phyloP scores from a whole-genome alignment of 768 basidiomycete genomes.

The Pleurotus djamor region DNA sequence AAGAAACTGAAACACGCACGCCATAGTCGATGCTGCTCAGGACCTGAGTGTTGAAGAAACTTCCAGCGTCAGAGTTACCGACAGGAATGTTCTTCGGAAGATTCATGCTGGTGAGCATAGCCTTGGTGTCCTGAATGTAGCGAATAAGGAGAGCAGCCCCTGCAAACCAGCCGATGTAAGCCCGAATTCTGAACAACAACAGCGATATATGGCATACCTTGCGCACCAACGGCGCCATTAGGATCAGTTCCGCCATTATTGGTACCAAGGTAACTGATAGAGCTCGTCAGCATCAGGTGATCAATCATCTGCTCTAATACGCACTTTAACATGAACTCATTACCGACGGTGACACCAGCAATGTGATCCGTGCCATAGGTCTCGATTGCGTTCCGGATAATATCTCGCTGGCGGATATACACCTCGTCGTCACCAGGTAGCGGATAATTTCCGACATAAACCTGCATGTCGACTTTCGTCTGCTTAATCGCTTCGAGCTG shows the following conservation, averaged over 20 bases:
- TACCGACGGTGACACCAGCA: constrained; percentile 85
- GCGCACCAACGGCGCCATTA: constrained; percentile 56
- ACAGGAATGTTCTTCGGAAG: constrained; percentile 63
- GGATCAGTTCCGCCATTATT: constrained; percentile 47
- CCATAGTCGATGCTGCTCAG: constrained; percentile 67
- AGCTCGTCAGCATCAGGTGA: constrained; percentile 3
- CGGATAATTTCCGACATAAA: constrained; percentile 75
- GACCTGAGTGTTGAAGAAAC: constrained; percentile 75
- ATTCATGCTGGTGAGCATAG: constrained; percentile 51
- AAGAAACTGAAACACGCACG: constrained; percentile 32
- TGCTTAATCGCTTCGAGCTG: constrained; percentile 85
- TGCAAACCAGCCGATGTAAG: not conserved
- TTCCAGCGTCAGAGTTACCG: constrained; percentile 85
- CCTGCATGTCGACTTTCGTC: constrained; percentile 84
- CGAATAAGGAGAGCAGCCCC: constrained; percentile 64
- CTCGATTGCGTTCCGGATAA: constrained; percentile 65
- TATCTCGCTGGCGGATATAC: constrained; percentile 70
- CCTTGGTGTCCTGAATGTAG: constrained; percentile 66
- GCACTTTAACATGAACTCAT: constrained; percentile 85
- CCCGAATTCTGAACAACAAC: not conserved
- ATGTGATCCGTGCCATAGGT: constrained; percentile 79
- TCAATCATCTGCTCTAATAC: constrained; percentile 14
- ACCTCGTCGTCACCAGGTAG: constrained; percentile 63
- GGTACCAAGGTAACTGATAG: constrained; percentile 50
- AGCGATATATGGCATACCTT: constrained; percentile 14